Percentiles rank a stretch among this genome's conserved stretches.
Conservation (phyloP, 164 flowering plant genomes). For the Berberis thunbergii region DNA sequence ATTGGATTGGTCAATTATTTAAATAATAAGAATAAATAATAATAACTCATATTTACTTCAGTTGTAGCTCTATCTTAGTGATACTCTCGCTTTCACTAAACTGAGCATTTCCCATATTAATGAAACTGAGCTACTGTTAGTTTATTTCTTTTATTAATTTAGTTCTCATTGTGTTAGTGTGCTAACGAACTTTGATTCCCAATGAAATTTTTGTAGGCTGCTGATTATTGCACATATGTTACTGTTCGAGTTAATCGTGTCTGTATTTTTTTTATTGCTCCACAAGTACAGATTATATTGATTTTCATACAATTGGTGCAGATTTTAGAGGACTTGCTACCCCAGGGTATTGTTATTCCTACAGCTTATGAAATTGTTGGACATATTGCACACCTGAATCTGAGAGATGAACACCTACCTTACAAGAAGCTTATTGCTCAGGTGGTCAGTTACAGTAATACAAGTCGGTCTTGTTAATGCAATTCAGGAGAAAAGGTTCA, state of each 20-base stretch:
- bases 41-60: too few species aligned
- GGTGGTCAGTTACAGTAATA: constrained; percentile 27
- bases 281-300: neutral
- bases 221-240: too few species aligned
- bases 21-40: too few species aligned
- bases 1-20: too few species aligned
- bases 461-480: neutral
- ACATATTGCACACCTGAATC: constrained; percentile 84
- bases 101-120: too few species aligned
- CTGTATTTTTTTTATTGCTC: neutral
- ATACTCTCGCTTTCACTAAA: too few species aligned
- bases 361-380: constrained; percentile 89
- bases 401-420: constrained; percentile 78
- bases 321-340: constrained; percentile 81
- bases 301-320: constrained; percentile 19
- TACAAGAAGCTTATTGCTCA: constrained; percentile 80
- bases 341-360: constrained; percentile 58
- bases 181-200: too few species aligned
- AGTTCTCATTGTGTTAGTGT: too few species aligned
- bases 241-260: neutral
- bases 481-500: neutral
- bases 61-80: too few species aligned
- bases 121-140: too few species aligned
- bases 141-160: too few species aligned
- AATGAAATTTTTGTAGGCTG: too few species aligned